Conservation (phyloP, 2,329 filamentous ascomycete genomes). For the Ophiosphaerella korrae region DNA sequence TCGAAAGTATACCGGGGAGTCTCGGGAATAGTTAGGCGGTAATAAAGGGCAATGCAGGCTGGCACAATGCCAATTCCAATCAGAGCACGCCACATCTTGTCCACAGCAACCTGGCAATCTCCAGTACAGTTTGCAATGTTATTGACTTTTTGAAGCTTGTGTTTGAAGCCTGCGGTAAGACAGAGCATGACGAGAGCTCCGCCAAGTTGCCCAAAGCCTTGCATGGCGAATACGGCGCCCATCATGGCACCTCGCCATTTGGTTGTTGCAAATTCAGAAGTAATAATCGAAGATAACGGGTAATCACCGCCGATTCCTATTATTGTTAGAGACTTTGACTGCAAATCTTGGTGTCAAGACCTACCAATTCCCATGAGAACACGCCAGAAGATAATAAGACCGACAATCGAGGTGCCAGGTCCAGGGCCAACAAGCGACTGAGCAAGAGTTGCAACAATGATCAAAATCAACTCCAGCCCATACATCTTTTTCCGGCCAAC, state of each 20-base stretch:
- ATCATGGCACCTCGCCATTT: constrained; percentile 51
- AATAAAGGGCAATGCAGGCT: constrained; percentile 49
- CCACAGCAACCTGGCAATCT: constrained; percentile 41
- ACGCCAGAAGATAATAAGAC: constrained; percentile 49
- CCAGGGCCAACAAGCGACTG: constrained; percentile 43
- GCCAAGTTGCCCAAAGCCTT: constrained; percentile 50
- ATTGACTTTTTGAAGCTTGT: constrained; percentile 22
- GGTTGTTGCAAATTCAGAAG: constrained; percentile 58
- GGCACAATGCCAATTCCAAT: constrained; percentile 50
- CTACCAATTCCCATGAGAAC: constrained; percentile 49
- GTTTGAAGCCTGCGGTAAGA: constrained; percentile 39
- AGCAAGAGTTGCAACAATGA: constrained; percentile 47
- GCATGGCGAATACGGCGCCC: constrained; percentile 52
- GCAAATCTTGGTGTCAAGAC: not conserved
- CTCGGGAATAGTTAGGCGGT: constrained; percentile 51
- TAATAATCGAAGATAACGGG: constrained; percentile 82
- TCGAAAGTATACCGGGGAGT: constrained; percentile 51
- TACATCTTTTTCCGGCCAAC: constrained; percentile 86
- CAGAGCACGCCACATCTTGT: constrained; percentile 50
- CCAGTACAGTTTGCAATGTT: constrained; percentile 35
- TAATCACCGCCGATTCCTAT: constrained; percentile 70
- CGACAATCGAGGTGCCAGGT: constrained; percentile 44
- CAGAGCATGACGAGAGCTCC: constrained; percentile 44
- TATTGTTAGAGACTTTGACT: constrained; percentile 47
- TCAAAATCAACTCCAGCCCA: constrained; percentile 57